Percentiles rank a stretch among this genome's conserved stretches.
These are phyloP conservation scores for Cinchona pubescens DNA, from an alignment of 257 asterid genomes.

Conservation along the genomic window DNA sequence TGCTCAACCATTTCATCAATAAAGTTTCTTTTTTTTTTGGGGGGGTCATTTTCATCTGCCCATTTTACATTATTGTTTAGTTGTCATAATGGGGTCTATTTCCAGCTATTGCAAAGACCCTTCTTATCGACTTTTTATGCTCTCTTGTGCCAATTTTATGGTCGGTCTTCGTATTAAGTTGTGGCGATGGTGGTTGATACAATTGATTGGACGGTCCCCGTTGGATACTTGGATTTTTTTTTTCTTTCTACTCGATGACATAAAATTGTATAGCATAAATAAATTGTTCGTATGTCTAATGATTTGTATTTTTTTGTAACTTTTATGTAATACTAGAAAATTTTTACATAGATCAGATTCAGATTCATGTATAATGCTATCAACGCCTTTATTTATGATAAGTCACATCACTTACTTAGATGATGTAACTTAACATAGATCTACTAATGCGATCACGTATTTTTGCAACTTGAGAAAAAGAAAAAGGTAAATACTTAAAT, in stretches of 20 bases:
- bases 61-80: neutral
- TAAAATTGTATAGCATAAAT: neutral
- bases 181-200: conserved; percentile 28
- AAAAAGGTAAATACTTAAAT: no score
- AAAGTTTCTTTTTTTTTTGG: conserved; percentile 21
- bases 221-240: neutral
- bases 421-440: no score
- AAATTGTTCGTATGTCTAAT: neutral
- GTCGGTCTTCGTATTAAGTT: conserved; percentile 20
- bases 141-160: no score
- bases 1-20: conserved; percentile 51
- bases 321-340: no score
- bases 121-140: neutral
- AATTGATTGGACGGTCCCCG: conserved; percentile 26
- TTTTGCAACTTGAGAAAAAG: no score
- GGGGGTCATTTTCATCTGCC: neutral
- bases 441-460: no score
- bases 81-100: neutral
- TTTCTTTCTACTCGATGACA: conserved; percentile 10
- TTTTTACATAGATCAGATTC: no score
- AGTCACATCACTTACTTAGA: no score
- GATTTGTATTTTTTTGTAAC: neutral
- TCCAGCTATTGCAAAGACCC: conserved; percentile 3
- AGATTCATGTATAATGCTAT: no score
- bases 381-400: no score